Evolutionary conservation across 2,329 filamentous ascomycete species (phyloP).

Genomic region (Colletotrichum trifolii): DNA sequence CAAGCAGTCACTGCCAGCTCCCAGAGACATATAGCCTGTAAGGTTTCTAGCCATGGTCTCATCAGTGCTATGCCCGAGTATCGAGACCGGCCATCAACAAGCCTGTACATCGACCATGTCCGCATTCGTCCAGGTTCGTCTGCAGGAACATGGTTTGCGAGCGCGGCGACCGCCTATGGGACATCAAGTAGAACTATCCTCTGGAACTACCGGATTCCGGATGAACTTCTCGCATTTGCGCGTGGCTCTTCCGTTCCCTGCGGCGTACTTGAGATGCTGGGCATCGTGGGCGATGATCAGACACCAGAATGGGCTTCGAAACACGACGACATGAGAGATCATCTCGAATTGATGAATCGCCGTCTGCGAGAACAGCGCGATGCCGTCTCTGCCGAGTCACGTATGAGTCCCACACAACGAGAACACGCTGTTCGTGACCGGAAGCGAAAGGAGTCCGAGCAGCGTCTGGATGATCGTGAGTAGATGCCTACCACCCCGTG

Average conservation of each 20-base stretch:
- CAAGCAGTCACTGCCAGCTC: conserved; percentile 44
- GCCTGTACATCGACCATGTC: conserved; percentile 60
- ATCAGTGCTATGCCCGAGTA: conserved; percentile 55
- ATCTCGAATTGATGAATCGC: conserved; percentile 49
- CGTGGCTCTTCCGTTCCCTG: conserved; percentile 66
- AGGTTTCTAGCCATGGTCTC: conserved; percentile 60
- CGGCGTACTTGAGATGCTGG: conserved; percentile 67
- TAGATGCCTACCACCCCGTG: conserved; percentile 3
- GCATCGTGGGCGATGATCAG: conserved; percentile 58
- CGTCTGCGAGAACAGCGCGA: conserved; percentile 52
- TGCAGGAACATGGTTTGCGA: conserved; percentile 67
- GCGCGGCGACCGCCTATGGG: conserved; percentile 65
- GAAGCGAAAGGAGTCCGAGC: conserved; percentile 53
- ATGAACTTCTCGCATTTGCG: conserved; percentile 61
- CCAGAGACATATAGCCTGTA: conserved; percentile 55
- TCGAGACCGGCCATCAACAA: conserved; percentile 39
- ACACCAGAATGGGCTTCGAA: conserved; percentile 67
- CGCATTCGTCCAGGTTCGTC: conserved; percentile 47
- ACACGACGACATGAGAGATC: conserved; percentile 50
- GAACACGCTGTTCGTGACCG: conserved; percentile 54
- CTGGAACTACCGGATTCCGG: conserved; percentile 70
- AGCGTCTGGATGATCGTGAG: conserved; percentile 60
- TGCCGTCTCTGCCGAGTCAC: conserved; percentile 56
- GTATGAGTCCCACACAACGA: conserved; percentile 55
- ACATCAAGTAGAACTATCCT: conserved; percentile 65